Base-by-base conservation (phyloP, 768 basidiomycete genomes). In the Gautieria morchelliformis region DNA sequence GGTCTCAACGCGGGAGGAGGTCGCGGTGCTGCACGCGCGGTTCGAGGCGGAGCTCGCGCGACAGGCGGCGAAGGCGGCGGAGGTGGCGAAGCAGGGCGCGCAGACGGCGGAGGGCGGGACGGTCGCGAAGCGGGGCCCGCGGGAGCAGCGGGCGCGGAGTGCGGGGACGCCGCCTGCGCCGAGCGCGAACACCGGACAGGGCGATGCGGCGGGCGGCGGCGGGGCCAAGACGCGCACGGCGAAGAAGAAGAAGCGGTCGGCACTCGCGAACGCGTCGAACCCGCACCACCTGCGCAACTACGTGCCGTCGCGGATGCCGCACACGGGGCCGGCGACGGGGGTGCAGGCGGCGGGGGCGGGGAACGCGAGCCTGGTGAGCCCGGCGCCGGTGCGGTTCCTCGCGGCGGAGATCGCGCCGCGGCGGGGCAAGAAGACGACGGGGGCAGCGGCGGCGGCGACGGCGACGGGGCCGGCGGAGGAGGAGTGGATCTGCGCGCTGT, bases 231-330 rank as follows among this genome's bases (percentile, higher is more conserved):
- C 59, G 65, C 69, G 61, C 15, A 56, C 74, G 63, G 63, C 68
- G 49, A 93, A 92, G 80, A 94, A 94, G 81, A 97, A 96, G 83
- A 97, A 96, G 73, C 81, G 92, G 50, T 86, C 87, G 50, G 87
- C 87, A 5, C 75, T 92, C 33, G 92, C 93, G 46, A 95, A 96
- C 68, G 92, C 91, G 46, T 88, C 89, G 53, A 96, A 98, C 67
- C 93, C 92, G 3, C 95, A 98, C 71, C 94, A 96, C 72, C 78
- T 94, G 58, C 79, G 87, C 66, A 97, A 97, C 74, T 98, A 93
- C 72, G 82, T 93, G 45, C 90, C 92, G 15, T 93, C 91, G 45
- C 78, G 90, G 15, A 72, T 91, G 53, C 85, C 90, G 4, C 68
- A 76, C 63, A 72, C 78, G 11, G 46, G 45, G 1, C 52, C 22